These are phyloP conservation scores for Leonotis leonurus DNA, from an alignment of 257 asterid genomes.

Conservation along the genomic window DNA sequence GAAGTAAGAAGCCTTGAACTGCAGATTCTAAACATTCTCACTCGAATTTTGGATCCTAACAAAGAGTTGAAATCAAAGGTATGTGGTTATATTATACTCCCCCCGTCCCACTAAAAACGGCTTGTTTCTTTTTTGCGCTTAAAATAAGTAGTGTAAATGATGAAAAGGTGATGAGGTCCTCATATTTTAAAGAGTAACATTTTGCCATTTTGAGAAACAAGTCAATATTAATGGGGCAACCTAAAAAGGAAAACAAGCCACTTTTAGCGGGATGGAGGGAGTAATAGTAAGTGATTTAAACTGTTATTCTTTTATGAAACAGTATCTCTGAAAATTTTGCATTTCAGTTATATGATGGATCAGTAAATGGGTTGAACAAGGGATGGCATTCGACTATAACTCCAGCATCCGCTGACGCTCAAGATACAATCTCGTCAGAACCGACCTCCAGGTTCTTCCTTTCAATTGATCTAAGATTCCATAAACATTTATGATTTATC, in stretches of 20 bases:
- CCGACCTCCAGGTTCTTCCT: slow-evolving; percentile 44
- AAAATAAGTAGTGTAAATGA: no score
- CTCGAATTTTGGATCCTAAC: slow-evolving; percentile 77
- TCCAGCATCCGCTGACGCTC: slow-evolving; percentile 19
- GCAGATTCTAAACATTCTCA: slow-evolving; percentile 74
- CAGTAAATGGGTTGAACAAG: slow-evolving; percentile 31
- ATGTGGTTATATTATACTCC: slow-evolving; percentile 16
- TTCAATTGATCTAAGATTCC: slow-evolving; percentile 7
- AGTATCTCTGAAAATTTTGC: slow-evolving; percentile 13
- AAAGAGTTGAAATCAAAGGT: slow-evolving; percentile 70
- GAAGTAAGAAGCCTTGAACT: slow-evolving; percentile 8
- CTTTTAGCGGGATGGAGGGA: no score
- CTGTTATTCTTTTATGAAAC: slow-evolving; percentile 8
- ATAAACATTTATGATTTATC: background rate
- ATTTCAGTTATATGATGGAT: slow-evolving; percentile 51
- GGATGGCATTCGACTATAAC: slow-evolving; percentile 23
- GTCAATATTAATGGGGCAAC: no score
- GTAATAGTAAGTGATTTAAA: background rate
- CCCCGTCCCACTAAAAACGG: no score
- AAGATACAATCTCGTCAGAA: slow-evolving; percentile 24
- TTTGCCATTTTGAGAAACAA: no score
- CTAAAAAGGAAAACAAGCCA: no score
- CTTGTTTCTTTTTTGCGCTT: no score
- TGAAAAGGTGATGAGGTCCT: no score
- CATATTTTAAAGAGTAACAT: no score